Evolutionary conservation across 2,329 filamentous ascomycete genomes (phyloP), one percentile per base, ranked within the genome.

Genomic region (Thielaviopsis cerberus): DNA sequence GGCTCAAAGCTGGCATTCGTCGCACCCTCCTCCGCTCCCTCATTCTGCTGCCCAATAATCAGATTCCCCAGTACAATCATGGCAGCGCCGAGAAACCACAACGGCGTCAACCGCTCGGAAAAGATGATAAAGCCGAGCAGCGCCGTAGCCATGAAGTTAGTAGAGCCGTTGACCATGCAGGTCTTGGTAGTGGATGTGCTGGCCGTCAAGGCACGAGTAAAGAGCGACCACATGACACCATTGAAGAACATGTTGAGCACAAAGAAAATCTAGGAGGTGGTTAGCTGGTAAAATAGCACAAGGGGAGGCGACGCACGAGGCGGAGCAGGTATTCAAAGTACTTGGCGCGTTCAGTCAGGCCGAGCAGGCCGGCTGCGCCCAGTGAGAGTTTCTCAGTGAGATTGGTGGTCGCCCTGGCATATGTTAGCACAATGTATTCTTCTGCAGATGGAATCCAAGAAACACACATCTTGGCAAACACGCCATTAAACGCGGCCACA

Each of bases 161-260:
- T 77, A 15, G 84, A 87, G 2, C 86, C 90, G 69, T 91, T 91
- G 68, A 91, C 81, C 67, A 91, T 84, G 63, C 81, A 84, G 54
- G 90, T 86, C 66, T 88, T 85, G 0, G 86, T 87, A 8, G 86
- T 88, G 1, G 85, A 88, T 59, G 79, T 77, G 15, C 85, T 85
- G 20, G 79, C 76, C 0, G 85, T 81, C n/a, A 91, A 77, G 56
- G 86, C 86, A 54, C 80, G 78, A 6, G 86, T 91, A 72, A 90
- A 91, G 53, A 91, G 77, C 0, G 83, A 81, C 86, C 86, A 91
- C 86, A 91, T 91, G 69, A 88, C 74, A 56, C 79, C 84, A 65
- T 89, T 88, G 69, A 88, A 89, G 55, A 77, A 68, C 51, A 89
- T 74, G 65, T 89, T 91, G 13, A 90, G 75, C 0, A 73, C 77